Base-by-base conservation (phyloP, 352 stramenopile genomes). In the Phytophthora brassicae region DNA sequence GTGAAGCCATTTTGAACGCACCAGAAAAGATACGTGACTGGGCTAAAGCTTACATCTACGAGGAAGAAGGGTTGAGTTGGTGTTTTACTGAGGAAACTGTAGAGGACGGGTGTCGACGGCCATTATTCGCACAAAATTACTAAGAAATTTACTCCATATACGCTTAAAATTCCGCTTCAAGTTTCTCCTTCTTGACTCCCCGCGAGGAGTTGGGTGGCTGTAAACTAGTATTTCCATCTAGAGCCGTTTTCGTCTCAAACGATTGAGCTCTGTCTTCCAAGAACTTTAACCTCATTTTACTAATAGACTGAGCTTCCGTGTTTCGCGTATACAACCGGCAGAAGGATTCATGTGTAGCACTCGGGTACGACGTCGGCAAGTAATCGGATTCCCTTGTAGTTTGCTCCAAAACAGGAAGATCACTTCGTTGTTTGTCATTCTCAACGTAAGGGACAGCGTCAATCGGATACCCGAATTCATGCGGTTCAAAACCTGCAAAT, bases 271-370 rank as follows among this genome's bases (percentile, higher is more conserved):
- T 60, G 7, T 49, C 49, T 41, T 73, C 50, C 26, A 73, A 38
- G 14, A 69, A 70, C 22, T 64, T 70, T 12, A 36, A 22, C 23
- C 54, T 45, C 20, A 54, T 58, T 36, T 69, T 72, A 4, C 38
- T 59, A 13, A 69, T 60, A 5, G 66, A 66, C 49, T 70, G 14
- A 2, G 60, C 60, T 28, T 70, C 60, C 11, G 66, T 67, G 26
- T 73, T 66, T 43, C 65, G 57, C 16, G 66, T 66, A 42, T 73
- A 73, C 26, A 73, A 46, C 17, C 49, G 54, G 19, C 66, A 73
- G 26, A 73, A 73, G 4, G 65, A 70, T 16, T 73, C 17, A 26
- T 69, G 58, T 4, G 45, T 11, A 11, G 43, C 45, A 41, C 55
- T 64, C 16, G 43, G 46, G 19, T 66, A 70, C 7, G 66, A 69